These are phyloP conservation scores for Macroventuria anomochaeta DNA, from an alignment of 2,329 filamentous ascomycete genomes.

Conservation along the genomic window DNA sequence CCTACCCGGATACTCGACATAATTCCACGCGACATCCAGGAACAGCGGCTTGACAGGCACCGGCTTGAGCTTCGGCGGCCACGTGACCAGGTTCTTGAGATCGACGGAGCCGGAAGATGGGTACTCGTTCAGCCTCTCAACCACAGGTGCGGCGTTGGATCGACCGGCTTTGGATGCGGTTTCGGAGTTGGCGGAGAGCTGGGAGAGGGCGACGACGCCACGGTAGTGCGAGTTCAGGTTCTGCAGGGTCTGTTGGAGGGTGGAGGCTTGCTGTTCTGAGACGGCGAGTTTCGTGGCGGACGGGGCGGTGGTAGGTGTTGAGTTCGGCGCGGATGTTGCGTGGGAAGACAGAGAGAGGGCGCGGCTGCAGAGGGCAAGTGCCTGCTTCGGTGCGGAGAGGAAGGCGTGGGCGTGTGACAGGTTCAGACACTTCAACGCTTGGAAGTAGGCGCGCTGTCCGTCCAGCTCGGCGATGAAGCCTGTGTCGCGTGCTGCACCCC, in stretches of 20 bases:
- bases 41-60: conserved; percentile 95
- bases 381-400: conserved; percentile 73
- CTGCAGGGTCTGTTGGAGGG: conserved; percentile 68
- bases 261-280: conserved; percentile 62
- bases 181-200: conserved; percentile 60
- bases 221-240: conserved; percentile 80
- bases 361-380: conserved; percentile 82
- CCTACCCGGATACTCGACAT: conserved; percentile 86
- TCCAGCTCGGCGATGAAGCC: conserved; percentile 79
- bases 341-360: conserved; percentile 68
- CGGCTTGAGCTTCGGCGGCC: conserved; percentile 81
- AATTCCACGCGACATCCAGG: conserved; percentile 97
- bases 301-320: conserved; percentile 40
- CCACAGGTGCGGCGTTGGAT: conserved; percentile 64
- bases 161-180: conserved; percentile 55
- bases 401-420: conserved; percentile 85
- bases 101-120: conserved; percentile 70
- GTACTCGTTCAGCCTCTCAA: conserved; percentile 79
- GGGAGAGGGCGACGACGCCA: conserved; percentile 82
- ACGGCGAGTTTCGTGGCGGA: conserved; percentile 66
- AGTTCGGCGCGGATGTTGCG: conserved; percentile 53
- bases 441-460: conserved; percentile 81
- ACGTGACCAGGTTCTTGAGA: conserved; percentile 80
- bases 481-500: conserved; percentile 85
- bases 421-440: conserved; percentile 84